Conservation (phyloP, 768 basidiomycete genomes). For the Boletus rubroflammeus region DNA sequence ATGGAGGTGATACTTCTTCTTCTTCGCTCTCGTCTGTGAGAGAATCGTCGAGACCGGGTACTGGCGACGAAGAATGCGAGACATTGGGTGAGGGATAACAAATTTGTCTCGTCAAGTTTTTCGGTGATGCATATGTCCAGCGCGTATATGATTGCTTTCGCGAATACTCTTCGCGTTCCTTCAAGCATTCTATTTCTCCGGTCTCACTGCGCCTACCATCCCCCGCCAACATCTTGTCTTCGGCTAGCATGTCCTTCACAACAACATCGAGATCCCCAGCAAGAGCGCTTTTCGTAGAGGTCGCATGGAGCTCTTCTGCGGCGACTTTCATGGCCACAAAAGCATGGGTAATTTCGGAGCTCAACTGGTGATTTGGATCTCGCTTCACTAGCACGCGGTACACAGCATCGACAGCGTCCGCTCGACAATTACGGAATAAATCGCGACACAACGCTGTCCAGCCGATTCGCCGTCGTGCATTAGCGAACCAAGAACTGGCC, state of each 20-base stretch:
- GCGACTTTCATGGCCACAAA: constrained; percentile 29
- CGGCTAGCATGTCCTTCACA: constrained; percentile 29
- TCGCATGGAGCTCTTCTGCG: constrained; percentile 29
- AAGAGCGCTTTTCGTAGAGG: constrained; percentile 26
- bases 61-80: neutral
- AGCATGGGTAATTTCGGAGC: constrained; percentile 6
- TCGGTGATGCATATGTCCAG: neutral
- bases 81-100: constrained; percentile 5
- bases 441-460: constrained; percentile 42
- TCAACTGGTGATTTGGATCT: constrained; percentile 5
- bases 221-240: neutral
- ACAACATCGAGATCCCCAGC: constrained; percentile 28
- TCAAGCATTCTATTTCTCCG: neutral
- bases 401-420: constrained; percentile 27
- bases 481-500: constrained; percentile 56
- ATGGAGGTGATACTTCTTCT: constrained; percentile 7
- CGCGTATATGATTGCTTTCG: neutral
- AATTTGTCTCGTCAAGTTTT: neutral
- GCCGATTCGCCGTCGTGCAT: constrained; percentile 45
- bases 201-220: neutral
- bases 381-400: constrained; percentile 18
- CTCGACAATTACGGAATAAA: constrained; percentile 18
- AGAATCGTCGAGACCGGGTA: constrained; percentile 4
- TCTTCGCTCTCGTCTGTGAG: constrained; percentile 13
- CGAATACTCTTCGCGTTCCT: neutral